These are phyloP conservation scores for Primulina tabacum DNA, from an alignment of 257 asterid genomes.

Conservation along the genomic window DNA sequence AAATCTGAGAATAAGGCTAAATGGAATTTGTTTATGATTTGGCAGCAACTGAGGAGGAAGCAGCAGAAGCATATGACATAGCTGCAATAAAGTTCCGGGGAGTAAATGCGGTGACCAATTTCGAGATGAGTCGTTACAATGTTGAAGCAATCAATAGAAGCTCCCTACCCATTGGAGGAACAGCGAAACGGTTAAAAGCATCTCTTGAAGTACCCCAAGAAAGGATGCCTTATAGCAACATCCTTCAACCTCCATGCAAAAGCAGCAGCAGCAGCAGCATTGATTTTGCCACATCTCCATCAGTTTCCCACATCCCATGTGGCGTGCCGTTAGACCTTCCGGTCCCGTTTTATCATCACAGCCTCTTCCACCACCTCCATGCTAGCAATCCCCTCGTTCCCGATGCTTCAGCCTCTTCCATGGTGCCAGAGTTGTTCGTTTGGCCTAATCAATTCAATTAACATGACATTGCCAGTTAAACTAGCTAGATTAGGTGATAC, in stretches of 20 bases:
- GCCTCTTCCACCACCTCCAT: constrained; percentile 59
- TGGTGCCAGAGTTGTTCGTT: constrained; percentile 58
- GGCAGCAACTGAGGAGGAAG: constrained; percentile 97
- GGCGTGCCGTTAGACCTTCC: constrained; percentile 59
- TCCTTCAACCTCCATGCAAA: constrained; percentile 41
- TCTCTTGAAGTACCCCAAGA: constrained; percentile 49
- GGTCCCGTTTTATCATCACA: constrained; percentile 43
- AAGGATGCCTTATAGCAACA: constrained; percentile 27
- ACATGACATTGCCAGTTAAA: constrained; percentile 1
- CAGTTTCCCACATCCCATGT: constrained; percentile 45
- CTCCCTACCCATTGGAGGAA: constrained; percentile 84
- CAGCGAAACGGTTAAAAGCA: constrained; percentile 71
- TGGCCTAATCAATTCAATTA: constrained; percentile 87
- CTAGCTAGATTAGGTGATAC: constrained; percentile 8
- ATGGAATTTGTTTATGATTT: no score
- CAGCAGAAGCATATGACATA: constrained; percentile 96
- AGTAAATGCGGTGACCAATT: constrained; percentile 76
- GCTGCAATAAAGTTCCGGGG: constrained; percentile 96
- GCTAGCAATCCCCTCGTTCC: constrained; percentile 20
- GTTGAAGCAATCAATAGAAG: constrained; percentile 73
- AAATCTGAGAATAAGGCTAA: not conserved
- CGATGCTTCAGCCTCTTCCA: constrained; percentile 29
- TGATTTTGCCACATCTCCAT: constrained; percentile 56
- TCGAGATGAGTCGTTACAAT: constrained; percentile 87
- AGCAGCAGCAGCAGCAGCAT: constrained; percentile 37